Evolutionary conservation across 768 basidiomycete genomes (phyloP).

Genomic region (Chalciporus piperatus): DNA sequence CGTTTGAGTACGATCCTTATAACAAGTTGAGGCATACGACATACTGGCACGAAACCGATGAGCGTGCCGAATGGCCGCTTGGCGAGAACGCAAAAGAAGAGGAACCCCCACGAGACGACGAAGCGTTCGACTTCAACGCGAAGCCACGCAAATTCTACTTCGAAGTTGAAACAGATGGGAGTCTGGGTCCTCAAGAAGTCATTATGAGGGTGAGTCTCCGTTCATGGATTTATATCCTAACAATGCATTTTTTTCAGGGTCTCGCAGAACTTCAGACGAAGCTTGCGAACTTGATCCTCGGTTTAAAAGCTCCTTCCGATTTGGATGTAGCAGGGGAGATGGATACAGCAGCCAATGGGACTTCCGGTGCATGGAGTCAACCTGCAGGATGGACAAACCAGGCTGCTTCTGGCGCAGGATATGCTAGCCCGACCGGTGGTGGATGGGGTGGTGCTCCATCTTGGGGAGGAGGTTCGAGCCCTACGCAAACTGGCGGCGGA

Average conservation of each 20-base stretch:
- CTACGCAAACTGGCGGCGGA: conserved; percentile 24
- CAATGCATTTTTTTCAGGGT: conserved; percentile 43
- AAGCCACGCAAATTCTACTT: conserved; percentile 91
- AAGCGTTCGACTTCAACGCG: conserved; percentile 84
- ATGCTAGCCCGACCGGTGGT: conserved; percentile 30
- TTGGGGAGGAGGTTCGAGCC: conserved; percentile 28
- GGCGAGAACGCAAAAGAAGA: conserved; percentile 84
- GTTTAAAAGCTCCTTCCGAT: conserved; percentile 63
- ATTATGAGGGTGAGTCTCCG: conserved; percentile 63
- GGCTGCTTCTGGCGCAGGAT: conserved; percentile 30
- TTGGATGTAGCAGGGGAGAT: conserved; percentile 46
- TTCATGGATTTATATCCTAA: no score
- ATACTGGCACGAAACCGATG: conserved; percentile 88
- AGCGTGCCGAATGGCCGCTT: conserved; percentile 86
- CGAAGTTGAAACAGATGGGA: conserved; percentile 93
- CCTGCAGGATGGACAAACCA: conserved; percentile 27
- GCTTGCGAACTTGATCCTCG: conserved; percentile 74
- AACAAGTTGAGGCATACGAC: conserved; percentile 96
- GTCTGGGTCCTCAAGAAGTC: conserved; percentile 83
- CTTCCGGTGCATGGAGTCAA: conserved; percentile 20
- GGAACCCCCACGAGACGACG: conserved; percentile 74
- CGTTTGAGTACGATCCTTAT: conserved; percentile 97
- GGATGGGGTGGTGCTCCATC: conserved; percentile 27
- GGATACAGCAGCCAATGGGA: conserved; percentile 29
- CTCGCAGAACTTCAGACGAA: conserved; percentile 77